These are phyloP conservation scores for Sporothrix protearum DNA, from an alignment of 2,329 filamentous ascomycete genomes.

Conservation along the genomic window DNA sequence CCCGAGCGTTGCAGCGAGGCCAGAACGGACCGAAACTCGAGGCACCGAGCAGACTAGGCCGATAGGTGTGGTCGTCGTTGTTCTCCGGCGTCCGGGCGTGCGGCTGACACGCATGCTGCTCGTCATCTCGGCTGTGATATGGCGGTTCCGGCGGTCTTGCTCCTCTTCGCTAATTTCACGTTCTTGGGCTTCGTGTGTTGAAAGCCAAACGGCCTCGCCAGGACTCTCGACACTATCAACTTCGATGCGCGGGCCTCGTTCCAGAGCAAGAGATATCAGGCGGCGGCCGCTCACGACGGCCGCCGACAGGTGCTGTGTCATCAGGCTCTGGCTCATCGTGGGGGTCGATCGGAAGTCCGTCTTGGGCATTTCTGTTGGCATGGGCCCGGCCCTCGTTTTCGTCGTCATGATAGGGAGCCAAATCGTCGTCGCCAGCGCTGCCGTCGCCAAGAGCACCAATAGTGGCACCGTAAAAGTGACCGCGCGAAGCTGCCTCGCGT, in stretches of 20 bases:
- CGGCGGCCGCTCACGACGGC: slow-evolving; percentile 30
- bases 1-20: slow-evolving; percentile 80
- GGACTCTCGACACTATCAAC: slow-evolving; percentile 39
- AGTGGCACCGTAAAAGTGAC: slow-evolving; percentile 64
- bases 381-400: neutral
- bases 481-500: slow-evolving; percentile 67
- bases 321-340: slow-evolving; percentile 44
- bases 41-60: slow-evolving; percentile 89
- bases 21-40: slow-evolving; percentile 89
- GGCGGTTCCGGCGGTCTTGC: slow-evolving; percentile 50
- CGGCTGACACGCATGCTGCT: slow-evolving; percentile 89
- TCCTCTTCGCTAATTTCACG: slow-evolving; percentile 41
- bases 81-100: slow-evolving; percentile 60
- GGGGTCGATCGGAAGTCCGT: slow-evolving; percentile 38
- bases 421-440: slow-evolving; percentile 53
- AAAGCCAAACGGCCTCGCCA: slow-evolving; percentile 34
- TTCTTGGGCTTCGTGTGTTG: neutral
- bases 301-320: slow-evolving; percentile 37
- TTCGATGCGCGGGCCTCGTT: slow-evolving; percentile 48
- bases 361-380: neutral
- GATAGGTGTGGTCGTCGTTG: slow-evolving; percentile 79
- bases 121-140: slow-evolving; percentile 76
- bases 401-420: slow-evolving; percentile 63
- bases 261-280: slow-evolving; percentile 44
- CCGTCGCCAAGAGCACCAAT: slow-evolving; percentile 27